A percentile compares a stretch with the other conserved stretches of the same genome.
These are phyloP conservation scores for Volutella citrinella DNA, from an alignment of 2,329 filamentous ascomycete genomes.

Conservation along the genomic window DNA sequence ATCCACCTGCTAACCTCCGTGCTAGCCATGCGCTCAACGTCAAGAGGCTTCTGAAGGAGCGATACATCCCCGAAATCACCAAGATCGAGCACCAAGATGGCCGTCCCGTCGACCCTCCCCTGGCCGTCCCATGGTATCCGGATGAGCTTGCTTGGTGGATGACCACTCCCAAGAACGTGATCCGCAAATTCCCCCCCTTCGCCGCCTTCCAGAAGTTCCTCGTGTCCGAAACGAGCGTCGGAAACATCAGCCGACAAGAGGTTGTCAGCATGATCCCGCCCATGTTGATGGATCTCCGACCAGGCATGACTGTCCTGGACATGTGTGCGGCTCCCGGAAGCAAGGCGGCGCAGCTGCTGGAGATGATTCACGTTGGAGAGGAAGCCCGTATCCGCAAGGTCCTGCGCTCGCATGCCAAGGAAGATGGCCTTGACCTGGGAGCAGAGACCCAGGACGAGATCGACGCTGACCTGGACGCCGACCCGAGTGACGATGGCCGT, in stretches of 20 bases:
- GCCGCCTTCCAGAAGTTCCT: slow-evolving; percentile 96
- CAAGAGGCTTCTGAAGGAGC: slow-evolving; percentile 79
- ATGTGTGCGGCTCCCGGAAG: slow-evolving; percentile 96
- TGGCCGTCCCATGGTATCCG: slow-evolving; percentile 86
- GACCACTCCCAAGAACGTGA: slow-evolving; percentile 95
- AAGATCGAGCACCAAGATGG: slow-evolving; percentile 82
- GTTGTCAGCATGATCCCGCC: slow-evolving; percentile 99
- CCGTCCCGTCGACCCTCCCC: slow-evolving; percentile 75
- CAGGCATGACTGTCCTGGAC: slow-evolving; percentile 90
- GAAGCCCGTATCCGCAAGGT: slow-evolving; percentile 78
- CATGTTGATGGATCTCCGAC: slow-evolving; percentile 83
- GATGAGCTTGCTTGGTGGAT: slow-evolving; percentile 95
- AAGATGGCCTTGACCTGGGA: slow-evolving; percentile 54
- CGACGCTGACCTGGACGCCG: slow-evolving; percentile 53
- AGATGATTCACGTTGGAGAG: slow-evolving; percentile 90
- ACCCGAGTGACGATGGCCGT: slow-evolving; percentile 73
- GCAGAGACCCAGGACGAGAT: slow-evolving; percentile 45
- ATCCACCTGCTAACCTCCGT: slow-evolving; percentile 12
- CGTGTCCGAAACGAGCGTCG: slow-evolving; percentile 93
- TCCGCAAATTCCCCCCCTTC: slow-evolving; percentile 91
- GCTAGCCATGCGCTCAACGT: slow-evolving; percentile 77
- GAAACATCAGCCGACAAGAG: slow-evolving; percentile 96
- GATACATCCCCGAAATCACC: slow-evolving; percentile 88
- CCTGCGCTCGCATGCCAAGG: slow-evolving; percentile 59
- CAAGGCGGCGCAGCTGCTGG: slow-evolving; percentile 92